Base-by-base conservation (phyloP, 257 asterid genomes). In the Catharanthus roseus region DNA sequence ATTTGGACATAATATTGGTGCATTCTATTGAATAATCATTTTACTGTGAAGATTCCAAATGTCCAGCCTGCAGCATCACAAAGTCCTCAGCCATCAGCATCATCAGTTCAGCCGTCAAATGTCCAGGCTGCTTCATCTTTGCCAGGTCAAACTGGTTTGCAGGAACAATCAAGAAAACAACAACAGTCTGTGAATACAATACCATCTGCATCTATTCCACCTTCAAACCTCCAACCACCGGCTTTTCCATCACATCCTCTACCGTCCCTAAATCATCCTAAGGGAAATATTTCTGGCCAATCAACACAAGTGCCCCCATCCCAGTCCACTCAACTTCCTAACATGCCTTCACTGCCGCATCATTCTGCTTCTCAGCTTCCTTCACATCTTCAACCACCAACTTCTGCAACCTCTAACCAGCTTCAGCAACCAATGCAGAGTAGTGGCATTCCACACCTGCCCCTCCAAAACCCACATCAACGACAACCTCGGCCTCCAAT, bases 401-500 rank as follows among this genome's bases (percentile, higher is more conserved):
- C 81, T 77, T 78, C 90, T 65, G 73, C 90, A 8, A 60, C 79
- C 68, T 79, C 97, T 81, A 47, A 82, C 8, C 95, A 84, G 76
- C 72, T 89, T 75, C 96, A 89, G 75, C 95, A 80, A 70, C 86
- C 95, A 61, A 65, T 87, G 80, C 89, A 86, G 71, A 84, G 76
- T 74, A 76, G 83, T 39, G 85, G 86, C 75, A 69, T 85, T 63
- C 95, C 81, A 68, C 89, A 88, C 74, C 31, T 86, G 75, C 81
- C 90, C 29, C 76, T 77, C 55, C 97, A 89, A 80, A 88, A 88
- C 8, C 92, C 90, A 33, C 74, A 89, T 62, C 93, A 93, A 3
- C 82, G 85, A 69, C 95, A 86, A 67, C 81, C 80, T 44, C 84
- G 95, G 72, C 90, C 95, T 68, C 82, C 77, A 68, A 72, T 86